Base-by-base conservation (phyloP, 2,329 filamentous ascomycete genomes). In the Mycocentrospora acerina region DNA sequence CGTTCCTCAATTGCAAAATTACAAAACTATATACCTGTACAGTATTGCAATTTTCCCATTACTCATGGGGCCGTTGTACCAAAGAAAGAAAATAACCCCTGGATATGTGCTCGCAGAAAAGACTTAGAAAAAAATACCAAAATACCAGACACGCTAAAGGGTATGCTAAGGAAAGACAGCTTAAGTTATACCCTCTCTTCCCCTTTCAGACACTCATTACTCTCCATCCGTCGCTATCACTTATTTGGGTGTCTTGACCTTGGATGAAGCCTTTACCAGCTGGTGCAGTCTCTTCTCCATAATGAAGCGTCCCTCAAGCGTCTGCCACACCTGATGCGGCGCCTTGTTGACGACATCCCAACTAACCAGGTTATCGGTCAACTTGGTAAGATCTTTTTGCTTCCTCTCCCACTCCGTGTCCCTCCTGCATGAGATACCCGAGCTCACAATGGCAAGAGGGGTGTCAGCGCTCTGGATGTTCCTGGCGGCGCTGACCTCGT, bases 261-360 rank as follows among this genome's bases (percentile, higher is more conserved):
- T 57, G 3, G 28, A 29, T 6, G 53, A 46, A 17, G 51, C 51
- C 48, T 71, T 70, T 13, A 91, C 79, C 47, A 96, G 62, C 61
- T 90, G 74, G 47, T 72, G 77, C 56, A 97, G 69, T 54, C 88
- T 80, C 74, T 85, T 86, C 72, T 95, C 90, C 67, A 97, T 83
- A 31, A 82, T 69, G 35, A 81, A 69, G 37, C 88, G 76, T 1
- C 91, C 91, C 32, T 90, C 79, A 2, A 76, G 65, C 3, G 84
- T 88, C 54, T 72, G 72, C 93, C 93, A 98, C 0, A 97, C 85
- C 62, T 90, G 80, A 64, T 95, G 88, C 4, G 90, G 87, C 3
- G 90, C 90, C 46, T 84, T 80, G 40, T 86, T 81, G 9, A 96
- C 88, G 35, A 95, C 80, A 65, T 95, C 89, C 90, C 91, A 98